Percentiles rank a stretch among this genome's conserved stretches.
These are phyloP conservation scores for Angomonas desouzai DNA, from an alignment of 208 protist genomes.

Conservation along the genomic window DNA sequence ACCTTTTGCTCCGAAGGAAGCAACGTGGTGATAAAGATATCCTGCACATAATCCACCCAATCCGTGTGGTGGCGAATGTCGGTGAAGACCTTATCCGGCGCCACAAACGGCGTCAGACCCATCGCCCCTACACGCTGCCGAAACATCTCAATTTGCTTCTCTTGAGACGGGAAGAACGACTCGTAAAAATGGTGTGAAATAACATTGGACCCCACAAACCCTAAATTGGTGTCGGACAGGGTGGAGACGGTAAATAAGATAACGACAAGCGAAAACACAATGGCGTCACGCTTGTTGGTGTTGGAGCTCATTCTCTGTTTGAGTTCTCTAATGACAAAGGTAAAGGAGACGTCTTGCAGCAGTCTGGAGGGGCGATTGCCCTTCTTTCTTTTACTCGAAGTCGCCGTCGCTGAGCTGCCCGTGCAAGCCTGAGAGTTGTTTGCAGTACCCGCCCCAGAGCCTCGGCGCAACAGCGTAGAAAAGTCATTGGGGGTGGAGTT, in stretches of 20 bases:
- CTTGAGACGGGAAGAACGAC: slow-evolving; percentile 14
- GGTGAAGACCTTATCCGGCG: slow-evolving; percentile 16
- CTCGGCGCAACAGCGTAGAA: neutral
- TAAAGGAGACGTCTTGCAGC: slow-evolving; percentile 12
- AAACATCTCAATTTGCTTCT: slow-evolving; percentile 12
- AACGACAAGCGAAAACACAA: slow-evolving; percentile 25
- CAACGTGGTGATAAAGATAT: slow-evolving; percentile 5
- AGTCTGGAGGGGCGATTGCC: neutral
- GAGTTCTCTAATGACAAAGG: slow-evolving; percentile 19
- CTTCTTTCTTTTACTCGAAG: neutral
- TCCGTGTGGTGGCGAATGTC: slow-evolving; percentile 15
- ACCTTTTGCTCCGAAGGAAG: neutral
- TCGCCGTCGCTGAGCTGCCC: neutral
- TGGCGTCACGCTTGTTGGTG: slow-evolving; percentile 17
- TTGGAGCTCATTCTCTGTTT: slow-evolving; percentile 6
- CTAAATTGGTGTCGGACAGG: slow-evolving; percentile 6
- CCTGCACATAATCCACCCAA: slow-evolving; percentile 4
- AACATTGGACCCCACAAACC: slow-evolving; percentile 17
- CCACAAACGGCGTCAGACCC: slow-evolving; percentile 6
- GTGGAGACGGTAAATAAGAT: slow-evolving; percentile 39
- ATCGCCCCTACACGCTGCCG: slow-evolving; percentile 12
- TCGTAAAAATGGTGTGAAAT: slow-evolving; percentile 19
- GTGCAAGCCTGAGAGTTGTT: neutral
- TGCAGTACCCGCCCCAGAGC: neutral
- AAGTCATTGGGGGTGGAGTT: neutral